These are phyloP conservation scores for Phytomonas sp. DNA, from an alignment of 208 protist species.

Conservation along the genomic window DNA sequence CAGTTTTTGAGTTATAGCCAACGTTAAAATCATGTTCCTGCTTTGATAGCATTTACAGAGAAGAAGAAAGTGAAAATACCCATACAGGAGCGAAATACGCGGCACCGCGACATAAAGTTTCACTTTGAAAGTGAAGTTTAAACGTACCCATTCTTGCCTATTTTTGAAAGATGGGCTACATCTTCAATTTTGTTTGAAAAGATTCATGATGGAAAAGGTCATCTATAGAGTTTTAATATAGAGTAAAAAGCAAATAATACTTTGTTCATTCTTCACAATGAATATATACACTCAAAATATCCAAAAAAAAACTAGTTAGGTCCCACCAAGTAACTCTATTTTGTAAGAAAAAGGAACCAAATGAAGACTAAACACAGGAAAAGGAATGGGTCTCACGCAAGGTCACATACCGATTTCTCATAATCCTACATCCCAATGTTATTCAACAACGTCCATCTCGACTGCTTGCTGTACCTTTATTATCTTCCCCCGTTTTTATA, in stretches of 20 bases:
- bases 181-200: background rate
- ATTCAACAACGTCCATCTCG: background rate
- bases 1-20: background rate
- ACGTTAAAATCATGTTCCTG: background rate
- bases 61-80: background rate
- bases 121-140: background rate
- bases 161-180: background rate
- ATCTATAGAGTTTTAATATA: background rate
- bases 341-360: conserved; percentile 10
- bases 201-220: background rate
- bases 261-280: background rate
- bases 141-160: background rate
- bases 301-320: background rate
- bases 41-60: background rate
- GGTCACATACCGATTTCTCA: background rate
- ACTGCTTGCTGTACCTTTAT: background rate
- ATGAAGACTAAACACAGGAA: conserved; percentile 5
- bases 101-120: background rate
- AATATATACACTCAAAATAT: background rate
- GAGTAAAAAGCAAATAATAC: background rate
- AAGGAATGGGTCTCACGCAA: background rate
- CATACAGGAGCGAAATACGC: background rate
- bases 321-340: background rate
- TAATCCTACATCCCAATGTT: background rate
- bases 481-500: background rate